phyloP scores from a whole-genome alignment of 768 basidiomycete genomes.

The Megacollybia marginata region DNA sequence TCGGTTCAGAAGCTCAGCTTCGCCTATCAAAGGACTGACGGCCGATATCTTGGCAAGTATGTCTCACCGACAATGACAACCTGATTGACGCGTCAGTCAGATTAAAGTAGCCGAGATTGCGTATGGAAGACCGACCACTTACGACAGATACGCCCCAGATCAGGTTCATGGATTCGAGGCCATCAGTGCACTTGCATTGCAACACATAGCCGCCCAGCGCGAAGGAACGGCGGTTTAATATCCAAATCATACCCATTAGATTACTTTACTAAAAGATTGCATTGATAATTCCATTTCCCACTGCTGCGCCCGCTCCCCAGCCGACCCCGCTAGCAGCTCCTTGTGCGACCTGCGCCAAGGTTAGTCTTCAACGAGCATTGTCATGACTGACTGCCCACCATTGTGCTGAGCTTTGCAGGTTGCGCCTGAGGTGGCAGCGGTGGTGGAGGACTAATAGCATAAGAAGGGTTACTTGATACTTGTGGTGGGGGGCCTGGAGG shows the following conservation, averaged over 20 bases:
- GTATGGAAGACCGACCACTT: conserved; percentile 41
- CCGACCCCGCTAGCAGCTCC: conserved; percentile 40
- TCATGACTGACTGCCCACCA: conserved; percentile 36
- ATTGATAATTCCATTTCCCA: conserved; percentile 38
- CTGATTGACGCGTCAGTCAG: conserved; percentile 23
- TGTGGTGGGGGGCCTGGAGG: background rate
- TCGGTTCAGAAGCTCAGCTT: conserved; percentile 70
- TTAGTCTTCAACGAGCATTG: conserved; percentile 17
- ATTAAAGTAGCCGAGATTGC: conserved; percentile 65
- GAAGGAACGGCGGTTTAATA: no score
- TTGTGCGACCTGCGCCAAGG: conserved; percentile 17
- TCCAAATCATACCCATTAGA: no score
- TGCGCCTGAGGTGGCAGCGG: conserved; percentile 19
- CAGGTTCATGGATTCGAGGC: conserved; percentile 30
- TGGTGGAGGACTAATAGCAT: conserved; percentile 9
- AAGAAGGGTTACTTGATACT: conserved; percentile 8
- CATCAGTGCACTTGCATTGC: background rate
- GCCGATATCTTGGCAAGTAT: conserved; percentile 67
- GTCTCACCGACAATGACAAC: background rate
- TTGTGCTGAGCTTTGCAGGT: conserved; percentile 27
- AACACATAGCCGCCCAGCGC: background rate
- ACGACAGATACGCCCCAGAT: conserved; percentile 49
- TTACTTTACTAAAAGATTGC: conserved; percentile 25
- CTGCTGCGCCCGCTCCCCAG: conserved; percentile 51
- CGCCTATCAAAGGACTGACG: conserved; percentile 80